These are phyloP conservation scores for Cyclostephanos invisitatus DNA, from an alignment of 108 stramenopile species.

Conservation along the genomic window DNA sequence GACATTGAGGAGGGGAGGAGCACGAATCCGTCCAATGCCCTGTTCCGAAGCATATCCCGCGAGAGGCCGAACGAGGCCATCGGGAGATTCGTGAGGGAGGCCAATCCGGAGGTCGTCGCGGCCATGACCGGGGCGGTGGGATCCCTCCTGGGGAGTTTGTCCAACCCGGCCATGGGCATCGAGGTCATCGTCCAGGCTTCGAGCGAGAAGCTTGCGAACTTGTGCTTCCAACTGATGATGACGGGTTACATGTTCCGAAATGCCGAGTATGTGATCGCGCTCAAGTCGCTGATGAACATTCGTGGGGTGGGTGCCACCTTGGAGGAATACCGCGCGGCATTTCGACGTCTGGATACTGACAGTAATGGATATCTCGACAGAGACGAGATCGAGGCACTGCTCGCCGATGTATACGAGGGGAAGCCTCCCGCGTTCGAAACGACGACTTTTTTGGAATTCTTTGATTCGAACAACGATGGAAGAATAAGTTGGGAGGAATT, in stretches of 20 bases:
- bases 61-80: conserved; percentile 78
- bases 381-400: conserved; percentile 63
- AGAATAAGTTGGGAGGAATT: conserved; percentile 82
- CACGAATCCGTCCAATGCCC: conserved; percentile 62
- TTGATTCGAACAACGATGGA: conserved; percentile 87
- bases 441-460: conserved; percentile 82
- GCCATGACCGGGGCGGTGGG: conserved; percentile 82
- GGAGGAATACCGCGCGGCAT: conserved; percentile 81
- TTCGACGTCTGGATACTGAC: conserved; percentile 75
- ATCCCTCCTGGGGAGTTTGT: conserved; percentile 75
- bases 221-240: conserved; percentile 90
- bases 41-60: conserved; percentile 72
- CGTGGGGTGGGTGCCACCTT: conserved; percentile 58
- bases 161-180: conserved; percentile 63
- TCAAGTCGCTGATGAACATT: conserved; percentile 78
- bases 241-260: conserved; percentile 92
- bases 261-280: conserved; percentile 88
- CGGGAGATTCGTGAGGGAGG: conserved; percentile 64
- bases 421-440: conserved; percentile 71
- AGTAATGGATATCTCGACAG: conserved; percentile 76
- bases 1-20: conserved; percentile 71
- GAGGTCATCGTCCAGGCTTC: conserved; percentile 73
- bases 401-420: conserved; percentile 69
- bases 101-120: conserved; percentile 78
- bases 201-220: conserved; percentile 76